These are phyloP conservation scores for Calendula officinalis DNA, from an alignment of 129 eudicot genomes.

Conservation along the genomic window DNA sequence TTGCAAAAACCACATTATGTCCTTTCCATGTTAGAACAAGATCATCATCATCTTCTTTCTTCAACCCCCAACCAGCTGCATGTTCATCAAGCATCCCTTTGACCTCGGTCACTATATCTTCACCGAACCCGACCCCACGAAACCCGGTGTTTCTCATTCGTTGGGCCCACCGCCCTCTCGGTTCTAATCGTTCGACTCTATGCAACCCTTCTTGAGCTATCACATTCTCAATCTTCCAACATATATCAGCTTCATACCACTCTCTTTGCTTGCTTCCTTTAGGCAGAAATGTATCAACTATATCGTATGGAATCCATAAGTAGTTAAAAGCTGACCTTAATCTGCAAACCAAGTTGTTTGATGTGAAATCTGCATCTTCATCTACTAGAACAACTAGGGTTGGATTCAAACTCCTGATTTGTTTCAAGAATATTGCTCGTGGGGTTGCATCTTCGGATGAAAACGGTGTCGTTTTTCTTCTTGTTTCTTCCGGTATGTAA, in stretches of 20 bases:
- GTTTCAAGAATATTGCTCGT: constrained; percentile 58
- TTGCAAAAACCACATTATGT: constrained; percentile 91
- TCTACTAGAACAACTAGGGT: constrained; percentile 65
- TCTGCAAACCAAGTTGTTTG: constrained; percentile 51
- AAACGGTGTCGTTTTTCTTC: constrained; percentile 22
- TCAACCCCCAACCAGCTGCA: constrained; percentile 96
- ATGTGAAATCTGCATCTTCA: constrained; percentile 90
- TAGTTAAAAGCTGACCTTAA: constrained; percentile 80
- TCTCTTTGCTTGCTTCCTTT: constrained; percentile 73
- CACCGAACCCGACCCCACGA: constrained; percentile 54
- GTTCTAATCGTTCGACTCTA: constrained; percentile 83
- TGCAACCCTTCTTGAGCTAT: constrained; percentile 67
- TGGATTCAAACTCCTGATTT: constrained; percentile 61
- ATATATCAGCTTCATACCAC: constrained; percentile 88
- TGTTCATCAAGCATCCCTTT: constrained; percentile 88
- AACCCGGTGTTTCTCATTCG: constrained; percentile 71
- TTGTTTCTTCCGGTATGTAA: constrained; percentile 66
- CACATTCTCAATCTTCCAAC: constrained; percentile 93
- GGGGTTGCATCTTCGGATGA: constrained; percentile 32
- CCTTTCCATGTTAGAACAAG: constrained; percentile 98
- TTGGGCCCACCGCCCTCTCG: constrained; percentile 63
- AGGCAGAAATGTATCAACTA: constrained; percentile 78
- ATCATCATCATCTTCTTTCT: constrained; percentile 83
- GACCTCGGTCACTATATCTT: constrained; percentile 66
- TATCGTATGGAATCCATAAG: constrained; percentile 89